Conservation (phyloP, 768 basidiomycete genomes). For the Tephrocybe rancida region DNA sequence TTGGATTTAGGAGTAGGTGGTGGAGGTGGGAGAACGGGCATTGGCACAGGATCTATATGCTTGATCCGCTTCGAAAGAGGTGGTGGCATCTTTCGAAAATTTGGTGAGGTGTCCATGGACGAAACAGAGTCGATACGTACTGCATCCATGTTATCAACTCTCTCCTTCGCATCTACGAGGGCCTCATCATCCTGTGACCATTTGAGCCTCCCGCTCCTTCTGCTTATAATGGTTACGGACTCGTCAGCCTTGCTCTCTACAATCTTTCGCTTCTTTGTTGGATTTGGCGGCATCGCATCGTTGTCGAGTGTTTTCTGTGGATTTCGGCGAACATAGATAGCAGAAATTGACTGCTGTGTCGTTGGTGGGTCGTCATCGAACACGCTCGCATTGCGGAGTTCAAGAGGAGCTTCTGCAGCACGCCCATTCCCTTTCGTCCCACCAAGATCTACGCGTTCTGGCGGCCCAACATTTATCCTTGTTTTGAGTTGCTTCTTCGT, state of each 20-base stretch:
- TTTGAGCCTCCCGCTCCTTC: conserved; percentile 21
- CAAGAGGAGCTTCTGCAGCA: not conserved
- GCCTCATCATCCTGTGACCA: conserved; percentile 5
- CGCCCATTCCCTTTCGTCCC: conserved; percentile 17
- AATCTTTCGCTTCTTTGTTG: conserved; percentile 15
- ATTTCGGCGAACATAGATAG: conserved; percentile 4
- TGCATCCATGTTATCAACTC: not conserved
- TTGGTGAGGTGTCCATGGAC: too few species aligned
- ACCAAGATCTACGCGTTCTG: conserved; percentile 27
- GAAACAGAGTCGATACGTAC: not conserved
- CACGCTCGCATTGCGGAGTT: not conserved
- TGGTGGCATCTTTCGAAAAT: conserved; percentile 1
- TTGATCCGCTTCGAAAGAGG: not conserved
- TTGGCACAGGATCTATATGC: not conserved
- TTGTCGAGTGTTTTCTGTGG: not conserved
- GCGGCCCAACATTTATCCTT: conserved; percentile 28
- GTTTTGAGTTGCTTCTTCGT: conserved; percentile 26
- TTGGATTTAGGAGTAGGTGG: conserved; percentile 26
- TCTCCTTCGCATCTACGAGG: not conserved
- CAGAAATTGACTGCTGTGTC: conserved; percentile 5
- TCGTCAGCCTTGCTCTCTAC: conserved; percentile 2
- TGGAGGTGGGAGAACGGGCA: conserved; percentile 16
- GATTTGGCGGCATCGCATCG: not conserved
- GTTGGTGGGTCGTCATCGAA: conserved; percentile 7
- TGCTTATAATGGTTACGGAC: conserved; percentile 13